A percentile compares a stretch with the other conserved stretches of the same genome.
Conservation (phyloP, 164 flowering plant species). For the Stephania yunnanensis region DNA sequence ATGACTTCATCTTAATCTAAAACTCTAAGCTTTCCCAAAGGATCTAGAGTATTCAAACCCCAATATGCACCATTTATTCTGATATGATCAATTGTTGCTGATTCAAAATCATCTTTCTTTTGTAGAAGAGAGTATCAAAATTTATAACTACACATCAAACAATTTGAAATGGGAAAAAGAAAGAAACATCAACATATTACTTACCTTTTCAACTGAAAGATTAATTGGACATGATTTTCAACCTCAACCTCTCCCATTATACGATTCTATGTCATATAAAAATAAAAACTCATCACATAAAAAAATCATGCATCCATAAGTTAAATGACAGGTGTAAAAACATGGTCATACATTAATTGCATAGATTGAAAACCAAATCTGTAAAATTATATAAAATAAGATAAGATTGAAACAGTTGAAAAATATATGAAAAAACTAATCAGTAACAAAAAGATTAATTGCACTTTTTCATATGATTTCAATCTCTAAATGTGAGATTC, state of each 20-base stretch:
- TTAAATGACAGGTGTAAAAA: too few species aligned
- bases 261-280: neutral
- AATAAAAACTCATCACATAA: neutral
- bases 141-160: neutral
- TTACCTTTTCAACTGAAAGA: constrained; percentile 72
- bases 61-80: constrained; percentile 91
- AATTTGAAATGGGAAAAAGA: neutral
- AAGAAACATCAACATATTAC: neutral
- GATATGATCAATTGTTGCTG: constrained; percentile 82
- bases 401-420: too few species aligned
- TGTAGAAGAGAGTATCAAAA: constrained; percentile 16
- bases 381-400: too few species aligned
- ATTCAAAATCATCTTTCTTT: constrained; percentile 69
- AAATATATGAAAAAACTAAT: too few species aligned
- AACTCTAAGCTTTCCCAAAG: constrained; percentile 55
- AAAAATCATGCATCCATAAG: neutral
- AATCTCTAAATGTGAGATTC: too few species aligned
- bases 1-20: constrained; percentile 67
- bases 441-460: too few species aligned
- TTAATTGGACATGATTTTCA: constrained; percentile 69
- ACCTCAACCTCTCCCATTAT: constrained; percentile 56
- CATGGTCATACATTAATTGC: too few species aligned
- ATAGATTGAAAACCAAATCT: too few species aligned
- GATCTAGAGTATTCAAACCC: constrained; percentile 82
- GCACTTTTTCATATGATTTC: too few species aligned